These are phyloP conservation scores for Blumeriella jaapii DNA, from an alignment of 2,329 filamentous ascomycete genomes.

Conservation along the genomic window DNA sequence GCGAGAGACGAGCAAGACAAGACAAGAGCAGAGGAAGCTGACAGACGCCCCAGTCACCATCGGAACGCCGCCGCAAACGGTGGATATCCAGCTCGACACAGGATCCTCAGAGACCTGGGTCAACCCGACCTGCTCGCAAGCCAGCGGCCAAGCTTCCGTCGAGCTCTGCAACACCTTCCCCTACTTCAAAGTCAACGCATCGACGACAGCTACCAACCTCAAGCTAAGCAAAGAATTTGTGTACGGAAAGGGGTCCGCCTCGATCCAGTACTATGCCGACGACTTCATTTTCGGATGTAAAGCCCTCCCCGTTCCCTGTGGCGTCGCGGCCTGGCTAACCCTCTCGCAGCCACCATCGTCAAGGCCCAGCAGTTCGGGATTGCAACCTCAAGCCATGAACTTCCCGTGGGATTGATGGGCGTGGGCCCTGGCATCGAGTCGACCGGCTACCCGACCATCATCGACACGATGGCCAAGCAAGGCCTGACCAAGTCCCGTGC, in stretches of 20 bases:
- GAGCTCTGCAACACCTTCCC: slow-evolving; percentile 6
- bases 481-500: slow-evolving; percentile 10
- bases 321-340: background rate
- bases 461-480: slow-evolving; percentile 7
- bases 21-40: background rate
- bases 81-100: slow-evolving; percentile 7
- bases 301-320: background rate
- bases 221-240: background rate
- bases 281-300: slow-evolving; percentile 6
- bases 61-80: slow-evolving; percentile 6
- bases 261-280: slow-evolving; percentile 6
- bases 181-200: slow-evolving; percentile 2
- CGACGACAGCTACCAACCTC: slow-evolving; percentile 4
- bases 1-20: background rate
- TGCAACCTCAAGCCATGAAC: slow-evolving; percentile 3
- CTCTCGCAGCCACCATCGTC: slow-evolving; percentile 2
- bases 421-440: slow-evolving; percentile 10
- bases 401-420: slow-evolving; percentile 10
- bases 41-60: slow-evolving; percentile 4
- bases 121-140: slow-evolving; percentile 6
- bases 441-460: slow-evolving; percentile 8
- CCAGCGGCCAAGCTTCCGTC: background rate
- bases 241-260: slow-evolving; percentile 7
- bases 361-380: slow-evolving; percentile 9
- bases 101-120: slow-evolving; percentile 12